Evolutionary conservation across 2,329 filamentous ascomycete genomes (phyloP), one percentile per base, ranked within the genome.

Genomic region (Colletotrichum eleusines): DNA sequence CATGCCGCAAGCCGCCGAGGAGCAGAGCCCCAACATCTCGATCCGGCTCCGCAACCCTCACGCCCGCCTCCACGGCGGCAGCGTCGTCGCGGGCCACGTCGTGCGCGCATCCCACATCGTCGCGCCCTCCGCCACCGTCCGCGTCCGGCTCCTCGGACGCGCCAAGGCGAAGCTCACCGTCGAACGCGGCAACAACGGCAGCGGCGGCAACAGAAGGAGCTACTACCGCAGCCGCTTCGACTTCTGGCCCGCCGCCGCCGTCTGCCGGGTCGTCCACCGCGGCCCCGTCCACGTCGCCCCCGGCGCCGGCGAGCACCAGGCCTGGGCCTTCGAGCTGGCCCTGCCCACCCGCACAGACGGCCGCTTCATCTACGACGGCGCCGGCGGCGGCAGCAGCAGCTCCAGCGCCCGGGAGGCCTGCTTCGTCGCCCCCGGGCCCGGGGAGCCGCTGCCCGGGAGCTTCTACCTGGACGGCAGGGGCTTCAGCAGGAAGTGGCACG

Each of bases 301-400:
- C n/a, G 42, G 58, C 0, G 51, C 31, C 1, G 67, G 55, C 4
- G 38, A 65, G n/a, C 68, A 66, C 9, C 63, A 54, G 20, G 35
- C 51, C 0, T 81, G 79, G 80, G 74, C 74, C 0, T 80, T 80
- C 50, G 69, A 76, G 0, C 68, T 81, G 2, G 67, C 71, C 0
- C 64, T 81, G 5, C 80, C 80, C 0, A 69, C 65, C 8, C 55
- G 67, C 20, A 48, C 71, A 2, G 60, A 66, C 1, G 72, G 67
- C 1, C 28, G 6, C 11, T 42, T 64, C 4, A 31, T 70, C 31
- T 50, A 7, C 40, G 59, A 7, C 31, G n/a, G n/a, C n/a, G n/a
- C n/a, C n/a, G n/a, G n/a, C n/a, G n/a, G n/a, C n/a, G n/a, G n/a
- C n/a, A 44, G 7, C 9, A 53, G 23, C 46, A 62, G 33, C 5